phyloP scores from a whole-genome alignment of 805 yeast genomes.

The Saccharomycopsis selenospora region DNA sequence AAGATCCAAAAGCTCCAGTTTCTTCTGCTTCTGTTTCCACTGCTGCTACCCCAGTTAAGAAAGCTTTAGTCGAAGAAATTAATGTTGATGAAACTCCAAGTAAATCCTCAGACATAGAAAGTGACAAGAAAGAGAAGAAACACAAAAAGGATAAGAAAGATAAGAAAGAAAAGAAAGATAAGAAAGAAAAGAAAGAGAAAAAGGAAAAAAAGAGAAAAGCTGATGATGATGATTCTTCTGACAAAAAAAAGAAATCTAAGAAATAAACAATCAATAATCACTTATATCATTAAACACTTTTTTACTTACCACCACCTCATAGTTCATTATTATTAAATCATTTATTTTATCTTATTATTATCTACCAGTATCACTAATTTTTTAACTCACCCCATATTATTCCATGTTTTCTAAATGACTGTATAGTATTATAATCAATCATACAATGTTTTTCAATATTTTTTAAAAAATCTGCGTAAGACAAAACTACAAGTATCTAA shows the following conservation, averaged over 20 bases:
- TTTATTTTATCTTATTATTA: too few species aligned
- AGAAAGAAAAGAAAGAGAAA: slow-evolving; percentile 47
- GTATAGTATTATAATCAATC: too few species aligned
- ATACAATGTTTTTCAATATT: too few species aligned
- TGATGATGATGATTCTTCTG: slow-evolving; percentile 28
- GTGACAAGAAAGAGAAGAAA: slow-evolving; percentile 47
- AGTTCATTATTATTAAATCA: too few species aligned
- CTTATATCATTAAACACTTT: background rate
- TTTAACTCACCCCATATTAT: too few species aligned
- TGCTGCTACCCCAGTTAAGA: slow-evolving; percentile 30
- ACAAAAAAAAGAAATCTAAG: slow-evolving; percentile 37
- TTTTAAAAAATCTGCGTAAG: too few species aligned
- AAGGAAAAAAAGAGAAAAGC: slow-evolving; percentile 36
- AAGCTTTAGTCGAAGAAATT: slow-evolving; percentile 42
- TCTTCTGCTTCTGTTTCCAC: slow-evolving; percentile 35
- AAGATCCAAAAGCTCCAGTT: slow-evolving; percentile 40
- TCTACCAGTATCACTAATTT: too few species aligned
- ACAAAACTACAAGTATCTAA: too few species aligned
- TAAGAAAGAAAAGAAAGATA: slow-evolving; percentile 46
- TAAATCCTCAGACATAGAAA: slow-evolving; percentile 28
- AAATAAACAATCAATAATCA: slow-evolving; percentile 26
- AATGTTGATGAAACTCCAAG: slow-evolving; percentile 24
- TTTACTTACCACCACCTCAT: too few species aligned
- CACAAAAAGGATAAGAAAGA: slow-evolving; percentile 58
- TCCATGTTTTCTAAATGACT: too few species aligned